Conservation (phyloP, 768 basidiomycete species). For the Mycena polygramma region DNA sequence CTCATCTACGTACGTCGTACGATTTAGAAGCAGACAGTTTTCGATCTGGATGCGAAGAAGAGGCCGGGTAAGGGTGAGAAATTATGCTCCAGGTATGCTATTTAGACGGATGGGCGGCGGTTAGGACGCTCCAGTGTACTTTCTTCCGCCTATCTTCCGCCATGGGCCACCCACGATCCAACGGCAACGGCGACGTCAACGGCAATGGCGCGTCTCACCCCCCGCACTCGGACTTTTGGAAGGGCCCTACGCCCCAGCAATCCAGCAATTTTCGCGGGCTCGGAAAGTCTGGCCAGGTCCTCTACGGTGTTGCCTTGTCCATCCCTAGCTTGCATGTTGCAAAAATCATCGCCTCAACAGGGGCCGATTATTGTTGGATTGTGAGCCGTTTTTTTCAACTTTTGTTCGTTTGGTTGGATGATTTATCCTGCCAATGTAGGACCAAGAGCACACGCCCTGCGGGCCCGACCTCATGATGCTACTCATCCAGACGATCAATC, state of each 20-base stretch:
- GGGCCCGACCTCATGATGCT: conserved; percentile 2
- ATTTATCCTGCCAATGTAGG: not conserved
- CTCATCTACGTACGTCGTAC: too few relatives aligned
- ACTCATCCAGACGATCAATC: not conserved
- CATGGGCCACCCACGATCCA: conserved; percentile 1
- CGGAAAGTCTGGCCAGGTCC: not conserved
- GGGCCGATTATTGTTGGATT: conserved; percentile 22
- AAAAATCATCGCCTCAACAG: conserved; percentile 6
- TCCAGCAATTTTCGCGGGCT: conserved; percentile 6
- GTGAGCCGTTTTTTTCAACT: not conserved
- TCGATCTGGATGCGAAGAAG: too few relatives aligned
- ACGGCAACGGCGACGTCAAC: not conserved
- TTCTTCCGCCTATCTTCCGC: not conserved
- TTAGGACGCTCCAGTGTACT: not conserved
- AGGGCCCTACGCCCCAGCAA: conserved; percentile 7
- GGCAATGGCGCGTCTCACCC: not conserved
- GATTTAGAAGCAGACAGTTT: too few relatives aligned
- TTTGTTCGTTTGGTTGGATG: not conserved
- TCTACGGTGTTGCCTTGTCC: not conserved
- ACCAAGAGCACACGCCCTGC: conserved; percentile 6
- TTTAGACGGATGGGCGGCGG: not conserved
- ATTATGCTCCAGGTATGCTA: not conserved
- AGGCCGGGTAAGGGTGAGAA: too few relatives aligned
- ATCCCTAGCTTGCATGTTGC: conserved; percentile 17
- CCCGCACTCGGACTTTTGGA: not conserved